Percentiles rank a stretch among this genome's conserved stretches.
Conservation (phyloP, 2,329 filamentous ascomycete genomes). For the Hirsutella rhossiliensis region DNA sequence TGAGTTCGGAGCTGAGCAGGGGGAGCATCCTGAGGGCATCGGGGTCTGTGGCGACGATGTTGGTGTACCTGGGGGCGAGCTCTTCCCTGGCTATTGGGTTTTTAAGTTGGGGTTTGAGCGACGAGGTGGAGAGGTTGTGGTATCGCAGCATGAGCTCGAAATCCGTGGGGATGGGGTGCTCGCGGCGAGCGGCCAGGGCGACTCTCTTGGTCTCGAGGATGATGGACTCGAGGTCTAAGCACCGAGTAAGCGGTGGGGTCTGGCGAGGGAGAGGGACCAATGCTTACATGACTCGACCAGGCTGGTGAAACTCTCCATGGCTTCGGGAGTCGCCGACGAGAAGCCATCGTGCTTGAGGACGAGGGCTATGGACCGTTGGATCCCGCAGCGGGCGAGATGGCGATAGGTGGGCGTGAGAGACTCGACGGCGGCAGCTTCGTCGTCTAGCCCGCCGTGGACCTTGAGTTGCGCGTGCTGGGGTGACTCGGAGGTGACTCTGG, state of each 20-base stretch:
- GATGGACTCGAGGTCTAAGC: slow-evolving; percentile 35
- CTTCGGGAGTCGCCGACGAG: slow-evolving; percentile 38
- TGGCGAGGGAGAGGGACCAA: background rate
- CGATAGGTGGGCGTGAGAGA: slow-evolving; percentile 17
- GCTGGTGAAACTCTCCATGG: slow-evolving; percentile 44
- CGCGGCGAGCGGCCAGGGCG: slow-evolving; percentile 36
- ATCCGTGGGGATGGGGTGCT: slow-evolving; percentile 41
- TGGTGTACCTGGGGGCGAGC: slow-evolving; percentile 24
- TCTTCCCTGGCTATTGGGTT: slow-evolving; percentile 33
- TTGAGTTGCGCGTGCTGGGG: background rate
- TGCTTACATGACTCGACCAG: slow-evolving; percentile 45
- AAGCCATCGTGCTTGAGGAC: slow-evolving; percentile 48
- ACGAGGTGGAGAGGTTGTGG: slow-evolving; percentile 38
- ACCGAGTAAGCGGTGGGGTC: slow-evolving; percentile 7
- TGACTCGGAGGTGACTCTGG: background rate
- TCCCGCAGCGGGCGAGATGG: slow-evolving; percentile 20
- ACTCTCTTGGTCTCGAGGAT: slow-evolving; percentile 34
- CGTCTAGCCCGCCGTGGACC: slow-evolving; percentile 2
- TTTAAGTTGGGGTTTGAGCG: slow-evolving; percentile 43
- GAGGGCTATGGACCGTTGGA: slow-evolving; percentile 44
- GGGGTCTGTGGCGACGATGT: slow-evolving; percentile 24
- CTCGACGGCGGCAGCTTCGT: slow-evolving; percentile 7
- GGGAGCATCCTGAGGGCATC: slow-evolving; percentile 29
- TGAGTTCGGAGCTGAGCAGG: slow-evolving; percentile 41
- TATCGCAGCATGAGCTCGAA: slow-evolving; percentile 40